These are phyloP conservation scores for Botrytis sinoallii DNA, from an alignment of 2,329 filamentous ascomycete genomes.

Conservation along the genomic window DNA sequence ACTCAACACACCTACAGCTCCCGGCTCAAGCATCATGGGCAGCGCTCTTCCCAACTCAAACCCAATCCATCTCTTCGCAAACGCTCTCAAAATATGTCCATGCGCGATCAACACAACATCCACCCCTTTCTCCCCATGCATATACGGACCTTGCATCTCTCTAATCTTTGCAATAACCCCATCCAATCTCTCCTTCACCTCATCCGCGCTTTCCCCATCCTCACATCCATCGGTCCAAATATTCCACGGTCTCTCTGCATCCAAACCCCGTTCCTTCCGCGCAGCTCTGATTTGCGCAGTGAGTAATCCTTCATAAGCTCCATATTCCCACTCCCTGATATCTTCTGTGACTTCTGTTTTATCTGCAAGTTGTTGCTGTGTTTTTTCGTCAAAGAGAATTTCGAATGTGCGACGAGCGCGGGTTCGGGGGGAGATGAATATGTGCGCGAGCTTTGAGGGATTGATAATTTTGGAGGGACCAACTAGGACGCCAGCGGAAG, in stretches of 20 bases:
- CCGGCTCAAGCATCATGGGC: conserved; percentile 41
- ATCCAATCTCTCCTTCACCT: conserved; percentile 49
- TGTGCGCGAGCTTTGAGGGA: conserved; percentile 43
- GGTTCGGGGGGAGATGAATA: conserved; percentile 47
- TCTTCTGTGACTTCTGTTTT: conserved; percentile 42
- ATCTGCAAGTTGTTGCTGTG: conserved; percentile 26
- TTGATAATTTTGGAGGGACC: conserved; percentile 48
- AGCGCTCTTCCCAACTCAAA: conserved; percentile 40
- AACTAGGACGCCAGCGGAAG: conserved; percentile 43
- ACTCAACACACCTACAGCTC: conserved; percentile 40
- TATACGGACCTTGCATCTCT: conserved; percentile 46
- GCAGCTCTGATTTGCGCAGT: conserved; percentile 43
- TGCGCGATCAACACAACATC: conserved; percentile 50
- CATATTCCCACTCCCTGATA: conserved; percentile 52
- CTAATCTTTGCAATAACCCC: conserved; percentile 48
- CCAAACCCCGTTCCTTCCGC: conserved; percentile 43
- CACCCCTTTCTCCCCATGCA: conserved; percentile 42
- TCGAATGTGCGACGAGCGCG: conserved; percentile 47
- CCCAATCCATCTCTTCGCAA: conserved; percentile 54
- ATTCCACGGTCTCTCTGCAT: conserved; percentile 46
- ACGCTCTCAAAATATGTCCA: conserved; percentile 52
- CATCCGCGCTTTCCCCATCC: conserved; percentile 46
- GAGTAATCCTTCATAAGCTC: conserved; percentile 47
- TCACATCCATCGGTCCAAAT: conserved; percentile 53
- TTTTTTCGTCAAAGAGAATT: conserved; percentile 41